Conservation (phyloP, 75 land plant genomes). For the Larix kaempferi region DNA sequence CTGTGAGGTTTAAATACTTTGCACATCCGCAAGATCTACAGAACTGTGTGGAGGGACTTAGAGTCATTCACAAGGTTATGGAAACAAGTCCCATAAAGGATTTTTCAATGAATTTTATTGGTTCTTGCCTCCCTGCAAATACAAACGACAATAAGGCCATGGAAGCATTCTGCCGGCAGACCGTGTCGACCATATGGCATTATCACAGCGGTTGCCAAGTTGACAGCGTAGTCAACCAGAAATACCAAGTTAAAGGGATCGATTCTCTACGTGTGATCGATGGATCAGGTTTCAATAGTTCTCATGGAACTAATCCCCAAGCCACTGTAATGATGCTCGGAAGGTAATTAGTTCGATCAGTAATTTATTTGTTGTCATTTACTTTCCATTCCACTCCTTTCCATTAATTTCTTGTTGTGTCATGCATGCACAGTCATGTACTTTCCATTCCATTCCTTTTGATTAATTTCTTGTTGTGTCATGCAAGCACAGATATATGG, state of each 20-base stretch:
- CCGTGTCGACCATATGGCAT: slow-evolving; percentile 30
- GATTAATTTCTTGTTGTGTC: too few relatives aligned
- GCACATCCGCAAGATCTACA: slow-evolving; percentile 34
- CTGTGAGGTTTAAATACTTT: slow-evolving; percentile 70
- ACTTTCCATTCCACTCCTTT: not conserved
- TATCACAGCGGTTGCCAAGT: slow-evolving; percentile 28
- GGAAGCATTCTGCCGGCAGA: slow-evolving; percentile 15
- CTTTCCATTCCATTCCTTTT: too few relatives aligned
- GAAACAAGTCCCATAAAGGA: not conserved
- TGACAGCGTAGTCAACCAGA: slow-evolving; percentile 16
- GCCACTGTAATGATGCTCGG: slow-evolving; percentile 38
- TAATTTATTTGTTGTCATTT: not conserved
- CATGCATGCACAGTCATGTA: not conserved
- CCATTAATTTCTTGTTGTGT: not conserved
- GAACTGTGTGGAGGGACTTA: slow-evolving; percentile 30
- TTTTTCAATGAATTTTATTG: not conserved
- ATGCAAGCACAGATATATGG: too few relatives aligned
- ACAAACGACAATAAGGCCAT: not conserved
- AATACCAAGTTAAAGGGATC: slow-evolving; percentile 11
- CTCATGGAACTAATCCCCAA: slow-evolving; percentile 34
- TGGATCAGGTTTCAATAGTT: slow-evolving; percentile 20
- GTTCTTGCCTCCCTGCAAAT: not conserved
- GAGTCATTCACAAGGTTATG: not conserved
- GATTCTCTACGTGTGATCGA: slow-evolving; percentile 24
- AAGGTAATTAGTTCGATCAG: slow-evolving; percentile 7